Conservation (phyloP, 306 rosid genomes). For the Lagenaria siceraria region DNA sequence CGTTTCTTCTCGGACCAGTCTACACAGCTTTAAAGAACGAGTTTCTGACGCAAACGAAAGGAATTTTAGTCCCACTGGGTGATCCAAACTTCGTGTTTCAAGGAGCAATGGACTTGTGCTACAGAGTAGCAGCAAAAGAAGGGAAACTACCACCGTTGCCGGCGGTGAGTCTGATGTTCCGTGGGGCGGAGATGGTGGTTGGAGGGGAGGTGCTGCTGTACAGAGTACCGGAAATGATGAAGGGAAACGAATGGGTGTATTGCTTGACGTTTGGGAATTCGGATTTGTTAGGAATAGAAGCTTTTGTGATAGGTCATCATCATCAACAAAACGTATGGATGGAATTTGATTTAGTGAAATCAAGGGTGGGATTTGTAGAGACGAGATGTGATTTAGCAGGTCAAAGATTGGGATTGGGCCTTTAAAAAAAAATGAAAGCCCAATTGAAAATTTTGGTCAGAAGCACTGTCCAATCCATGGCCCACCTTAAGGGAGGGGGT, state of each 20-base stretch:
- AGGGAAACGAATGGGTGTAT: constrained; percentile 35
- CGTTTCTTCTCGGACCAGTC: constrained; percentile 67
- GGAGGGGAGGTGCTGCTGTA: constrained; percentile 48
- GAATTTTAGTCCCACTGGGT: constrained; percentile 12
- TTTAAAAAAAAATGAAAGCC: too few species aligned
- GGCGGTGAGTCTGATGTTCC: constrained; percentile 43
- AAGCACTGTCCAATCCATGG: constrained; percentile 1
- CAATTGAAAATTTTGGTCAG: background rate
- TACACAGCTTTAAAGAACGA: constrained; percentile 54
- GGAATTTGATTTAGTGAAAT: constrained; percentile 68
- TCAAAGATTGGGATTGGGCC: constrained; percentile 41
- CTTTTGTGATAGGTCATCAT: constrained; percentile 65
- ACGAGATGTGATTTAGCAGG: constrained; percentile 56
- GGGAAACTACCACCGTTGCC: constrained; percentile 24
- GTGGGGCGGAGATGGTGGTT: constrained; percentile 66
- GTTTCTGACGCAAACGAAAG: constrained; percentile 38
- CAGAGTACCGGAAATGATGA: constrained; percentile 38
- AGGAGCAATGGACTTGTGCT: constrained; percentile 79
- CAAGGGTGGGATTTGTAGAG: constrained; percentile 62
- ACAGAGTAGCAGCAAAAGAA: constrained; percentile 7
- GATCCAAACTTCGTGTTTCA: constrained; percentile 64
- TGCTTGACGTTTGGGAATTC: constrained; percentile 83
- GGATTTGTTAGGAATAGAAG: constrained; percentile 56
- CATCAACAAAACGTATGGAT: constrained; percentile 90
- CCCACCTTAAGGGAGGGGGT: constrained; percentile 7